phyloP scores from a whole-genome alignment of 2,329 filamentous ascomycete species.

The Pseudogymnoascus sp. region DNA sequence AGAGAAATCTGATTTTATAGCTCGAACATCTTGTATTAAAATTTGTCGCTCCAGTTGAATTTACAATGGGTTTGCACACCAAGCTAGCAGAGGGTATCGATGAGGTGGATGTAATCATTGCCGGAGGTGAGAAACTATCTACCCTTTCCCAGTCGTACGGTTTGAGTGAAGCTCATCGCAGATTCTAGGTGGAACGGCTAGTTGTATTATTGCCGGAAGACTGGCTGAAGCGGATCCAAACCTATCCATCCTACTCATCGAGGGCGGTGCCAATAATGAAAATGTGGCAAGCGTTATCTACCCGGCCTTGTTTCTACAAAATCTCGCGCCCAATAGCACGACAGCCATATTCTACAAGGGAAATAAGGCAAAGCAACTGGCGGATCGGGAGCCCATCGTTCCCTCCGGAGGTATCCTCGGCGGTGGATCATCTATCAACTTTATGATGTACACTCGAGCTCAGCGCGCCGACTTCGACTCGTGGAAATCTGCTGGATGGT shows the following conservation, averaged over 20 bases:
- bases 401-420: slow-evolving; percentile 45
- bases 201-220: slow-evolving; percentile 36
- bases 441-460: slow-evolving; percentile 42
- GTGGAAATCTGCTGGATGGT: slow-evolving; percentile 46
- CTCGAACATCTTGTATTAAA: background rate
- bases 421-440: slow-evolving; percentile 53
- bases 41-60: background rate
- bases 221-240: slow-evolving; percentile 37
- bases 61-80: slow-evolving; percentile 12
- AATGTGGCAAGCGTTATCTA: slow-evolving; percentile 36
- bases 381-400: slow-evolving; percentile 35
- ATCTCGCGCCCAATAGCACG: slow-evolving; percentile 41
- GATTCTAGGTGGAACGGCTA: slow-evolving; percentile 32
- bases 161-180: background rate
- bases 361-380: slow-evolving; percentile 37
- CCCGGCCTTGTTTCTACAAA: slow-evolving; percentile 37
- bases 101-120: slow-evolving; percentile 17
- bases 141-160: background rate
- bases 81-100: slow-evolving; percentile 8
- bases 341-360: slow-evolving; percentile 43
- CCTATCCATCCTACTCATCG: slow-evolving; percentile 40
- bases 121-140: slow-evolving; percentile 11
- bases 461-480: slow-evolving; percentile 41
- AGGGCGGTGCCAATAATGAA: slow-evolving; percentile 41
- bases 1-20: background rate